phyloP scores from a whole-genome alignment of 2,329 filamentous ascomycete species.

The Apiospora kogelbergensis region DNA sequence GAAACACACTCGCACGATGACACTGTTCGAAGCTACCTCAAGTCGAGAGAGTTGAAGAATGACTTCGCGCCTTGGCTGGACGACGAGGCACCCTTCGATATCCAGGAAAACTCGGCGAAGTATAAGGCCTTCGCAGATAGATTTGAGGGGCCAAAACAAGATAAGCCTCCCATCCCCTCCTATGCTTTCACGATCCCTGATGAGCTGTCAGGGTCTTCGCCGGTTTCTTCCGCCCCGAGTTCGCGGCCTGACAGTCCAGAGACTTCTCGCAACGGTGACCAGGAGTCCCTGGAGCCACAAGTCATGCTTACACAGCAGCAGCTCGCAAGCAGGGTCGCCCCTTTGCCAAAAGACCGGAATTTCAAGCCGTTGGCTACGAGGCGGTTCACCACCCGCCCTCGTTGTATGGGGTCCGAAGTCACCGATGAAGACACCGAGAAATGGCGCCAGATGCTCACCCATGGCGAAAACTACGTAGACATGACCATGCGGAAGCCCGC shows the following conservation, averaged over 20 bases:
- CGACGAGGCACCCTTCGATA: not conserved
- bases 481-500: not conserved
- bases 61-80: slow-evolving; percentile 16
- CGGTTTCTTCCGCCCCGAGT: not conserved
- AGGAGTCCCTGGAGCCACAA: no score
- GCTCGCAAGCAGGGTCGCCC: not conserved
- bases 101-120: no score
- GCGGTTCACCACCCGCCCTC: not conserved
- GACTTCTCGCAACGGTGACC: not conserved
- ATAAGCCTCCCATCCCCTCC: not conserved
- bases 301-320: not conserved
- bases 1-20: not conserved
- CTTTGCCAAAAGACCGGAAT: not conserved
- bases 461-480: no score
- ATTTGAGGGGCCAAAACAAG: not conserved
- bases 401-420: not conserved
- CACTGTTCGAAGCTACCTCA: slow-evolving; percentile 4
- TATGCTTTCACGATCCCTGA: not conserved
- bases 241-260: not conserved
- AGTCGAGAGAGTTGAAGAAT: slow-evolving; percentile 9
- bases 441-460: not conserved
- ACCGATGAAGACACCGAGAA: not conserved
- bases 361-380: not conserved
- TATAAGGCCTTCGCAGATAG: no score
- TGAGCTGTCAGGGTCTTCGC: not conserved